Percentiles rank a stretch among this genome's conserved stretches.
These are phyloP conservation scores for Phytophthora gonapodyides DNA, from an alignment of 352 stramenopile genomes.

Conservation along the genomic window DNA sequence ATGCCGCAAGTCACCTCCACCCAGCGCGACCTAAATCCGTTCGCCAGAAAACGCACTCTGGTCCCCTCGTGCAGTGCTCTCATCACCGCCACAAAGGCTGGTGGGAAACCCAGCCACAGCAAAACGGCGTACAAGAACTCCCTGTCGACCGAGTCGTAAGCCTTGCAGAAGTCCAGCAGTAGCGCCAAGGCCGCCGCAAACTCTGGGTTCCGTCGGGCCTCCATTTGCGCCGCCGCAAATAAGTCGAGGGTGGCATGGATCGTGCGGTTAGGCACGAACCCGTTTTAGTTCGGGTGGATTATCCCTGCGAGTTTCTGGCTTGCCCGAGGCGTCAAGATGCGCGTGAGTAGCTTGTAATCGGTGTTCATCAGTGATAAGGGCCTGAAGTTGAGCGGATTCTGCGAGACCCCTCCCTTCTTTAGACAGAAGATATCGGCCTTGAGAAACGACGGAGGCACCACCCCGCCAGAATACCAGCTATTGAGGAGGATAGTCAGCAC, in stretches of 20 bases:
- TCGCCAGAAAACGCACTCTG: no score
- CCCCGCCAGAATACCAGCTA: not conserved
- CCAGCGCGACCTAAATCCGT: no score
- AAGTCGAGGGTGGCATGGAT: constrained; percentile 8
- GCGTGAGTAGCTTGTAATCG: constrained; percentile 19
- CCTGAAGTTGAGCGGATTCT: constrained; percentile 10
- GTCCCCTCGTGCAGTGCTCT: no score
- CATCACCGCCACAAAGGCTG: no score
- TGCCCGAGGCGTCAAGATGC: not conserved
- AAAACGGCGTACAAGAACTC: no score
- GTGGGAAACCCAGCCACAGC: no score
- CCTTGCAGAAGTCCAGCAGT: constrained; percentile 15
- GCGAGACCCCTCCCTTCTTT: not conserved
- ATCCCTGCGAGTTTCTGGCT: not conserved
- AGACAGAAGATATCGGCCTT: constrained; percentile 9
- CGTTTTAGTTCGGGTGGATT: not conserved
- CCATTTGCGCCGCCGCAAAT: not conserved
- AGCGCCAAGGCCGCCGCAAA: not conserved
- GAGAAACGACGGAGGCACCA: not conserved
- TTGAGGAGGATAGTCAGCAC: constrained; percentile 2
- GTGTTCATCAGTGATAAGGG: constrained; percentile 13
- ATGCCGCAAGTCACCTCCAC: no score
- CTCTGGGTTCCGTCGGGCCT: not conserved
- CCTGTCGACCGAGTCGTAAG: constrained; percentile 10
- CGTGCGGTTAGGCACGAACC: constrained; percentile 3